These are phyloP conservation scores for Coniochaeta ligniaria DNA, from an alignment of 2,329 filamentous ascomycete genomes.

Conservation along the genomic window DNA sequence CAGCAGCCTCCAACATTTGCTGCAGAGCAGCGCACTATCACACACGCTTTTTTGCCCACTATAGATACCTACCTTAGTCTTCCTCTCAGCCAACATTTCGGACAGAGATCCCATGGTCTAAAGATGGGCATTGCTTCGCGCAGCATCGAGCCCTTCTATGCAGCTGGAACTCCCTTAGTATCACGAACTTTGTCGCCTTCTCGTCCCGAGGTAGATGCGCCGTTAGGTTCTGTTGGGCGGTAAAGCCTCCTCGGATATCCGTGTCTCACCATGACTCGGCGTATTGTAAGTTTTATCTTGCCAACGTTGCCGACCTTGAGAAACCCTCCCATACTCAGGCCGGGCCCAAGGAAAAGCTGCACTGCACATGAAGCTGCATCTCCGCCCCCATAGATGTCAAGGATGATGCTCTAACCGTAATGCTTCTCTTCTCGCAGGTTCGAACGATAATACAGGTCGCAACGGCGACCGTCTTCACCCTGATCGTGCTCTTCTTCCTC, in stretches of 20 bases:
- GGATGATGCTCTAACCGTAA: neutral
- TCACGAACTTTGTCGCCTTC: neutral
- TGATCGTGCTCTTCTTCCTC: conserved; percentile 71
- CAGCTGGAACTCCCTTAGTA: neutral
- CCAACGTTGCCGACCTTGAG: neutral
- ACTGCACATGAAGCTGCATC: neutral
- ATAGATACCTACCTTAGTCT: neutral
- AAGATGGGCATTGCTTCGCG: neutral
- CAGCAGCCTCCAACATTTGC: neutral
- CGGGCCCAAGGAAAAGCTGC: neutral
- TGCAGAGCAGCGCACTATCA: neutral
- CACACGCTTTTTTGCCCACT: neutral
- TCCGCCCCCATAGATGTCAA: neutral
- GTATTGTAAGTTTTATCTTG: conserved; percentile 5
- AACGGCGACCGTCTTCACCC: conserved; percentile 55
- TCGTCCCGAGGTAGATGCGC: neutral
- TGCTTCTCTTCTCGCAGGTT: conserved; percentile 29
- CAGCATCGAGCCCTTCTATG: neutral
- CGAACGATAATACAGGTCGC: conserved; percentile 70
- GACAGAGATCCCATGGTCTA: neutral
- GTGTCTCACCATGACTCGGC: conserved; percentile 7
- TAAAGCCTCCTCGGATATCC: neutral
- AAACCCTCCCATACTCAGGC: neutral
- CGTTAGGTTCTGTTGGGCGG: neutral
- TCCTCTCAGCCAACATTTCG: neutral